Conservation (phyloP, 2,329 filamentous ascomycete species). For the Seiridium cupressi region DNA sequence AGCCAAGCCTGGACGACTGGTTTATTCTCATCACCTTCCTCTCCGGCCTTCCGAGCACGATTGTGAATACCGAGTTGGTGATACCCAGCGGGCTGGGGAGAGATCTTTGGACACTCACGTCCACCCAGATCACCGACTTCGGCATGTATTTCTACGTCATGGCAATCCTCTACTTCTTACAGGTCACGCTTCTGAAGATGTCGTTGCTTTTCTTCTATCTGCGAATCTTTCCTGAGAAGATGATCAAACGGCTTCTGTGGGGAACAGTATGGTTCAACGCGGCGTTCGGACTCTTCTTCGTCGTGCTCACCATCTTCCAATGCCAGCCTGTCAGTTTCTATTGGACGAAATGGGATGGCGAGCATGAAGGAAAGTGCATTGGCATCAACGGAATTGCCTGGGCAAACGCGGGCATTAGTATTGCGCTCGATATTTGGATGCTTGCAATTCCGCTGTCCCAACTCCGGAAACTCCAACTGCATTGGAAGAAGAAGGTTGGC, state of each 20-base stretch:
- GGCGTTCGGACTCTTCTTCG: slow-evolving; percentile 28
- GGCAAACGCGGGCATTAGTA: slow-evolving; percentile 40
- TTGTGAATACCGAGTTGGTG: slow-evolving; percentile 23
- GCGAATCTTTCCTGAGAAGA: slow-evolving; percentile 34
- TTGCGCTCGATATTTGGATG: slow-evolving; percentile 39
- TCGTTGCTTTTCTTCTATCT: slow-evolving; percentile 41
- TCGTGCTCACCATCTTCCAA: slow-evolving; percentile 31
- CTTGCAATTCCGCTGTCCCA: slow-evolving; percentile 41
- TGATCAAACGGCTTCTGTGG: slow-evolving; percentile 29
- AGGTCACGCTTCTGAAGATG: slow-evolving; percentile 36
- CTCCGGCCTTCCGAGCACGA: slow-evolving; percentile 25
- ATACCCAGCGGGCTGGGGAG: slow-evolving; percentile 27
- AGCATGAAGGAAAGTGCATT: slow-evolving; percentile 37
- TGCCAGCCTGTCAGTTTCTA: slow-evolving; percentile 37
- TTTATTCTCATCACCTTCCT: slow-evolving; percentile 27
- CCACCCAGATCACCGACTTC: slow-evolving; percentile 21
- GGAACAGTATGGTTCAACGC: slow-evolving; percentile 29
- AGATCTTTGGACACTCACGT: slow-evolving; percentile 31
- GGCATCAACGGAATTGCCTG: slow-evolving; percentile 38
- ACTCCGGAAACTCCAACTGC: slow-evolving; percentile 35
- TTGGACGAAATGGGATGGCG: slow-evolving; percentile 40
- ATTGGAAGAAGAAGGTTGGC: slow-evolving; percentile 46
- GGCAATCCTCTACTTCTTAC: slow-evolving; percentile 36
- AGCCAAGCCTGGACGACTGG: slow-evolving; percentile 37
- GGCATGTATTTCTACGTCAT: slow-evolving; percentile 29